phyloP scores from a whole-genome alignment of 352 stramenopile genomes.

The Phytopythium delawarense region DNA sequence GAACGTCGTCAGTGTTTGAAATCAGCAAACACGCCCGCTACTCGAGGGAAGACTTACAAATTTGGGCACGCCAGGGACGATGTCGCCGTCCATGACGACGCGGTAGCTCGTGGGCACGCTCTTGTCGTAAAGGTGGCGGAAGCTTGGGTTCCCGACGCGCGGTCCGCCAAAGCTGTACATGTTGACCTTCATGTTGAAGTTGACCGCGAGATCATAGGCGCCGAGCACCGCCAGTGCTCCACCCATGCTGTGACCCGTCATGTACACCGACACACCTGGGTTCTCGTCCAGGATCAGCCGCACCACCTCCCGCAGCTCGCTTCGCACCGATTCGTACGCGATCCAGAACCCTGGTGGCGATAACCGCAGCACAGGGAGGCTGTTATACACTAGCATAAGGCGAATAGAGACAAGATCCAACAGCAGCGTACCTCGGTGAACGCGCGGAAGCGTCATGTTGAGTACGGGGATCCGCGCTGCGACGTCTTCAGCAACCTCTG shows the following conservation, averaged over 20 bases:
- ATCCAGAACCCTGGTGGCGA: constrained; percentile 68
- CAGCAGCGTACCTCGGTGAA: constrained; percentile 63
- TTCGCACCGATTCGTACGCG: constrained; percentile 76
- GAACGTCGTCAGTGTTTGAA: neutral
- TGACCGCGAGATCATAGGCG: constrained; percentile 80
- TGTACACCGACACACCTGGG: constrained; percentile 83
- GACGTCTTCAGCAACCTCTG: constrained; percentile 55
- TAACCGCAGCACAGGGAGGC: neutral
- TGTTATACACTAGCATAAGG: neutral
- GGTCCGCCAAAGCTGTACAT: constrained; percentile 91
- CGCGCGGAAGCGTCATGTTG: constrained; percentile 80
- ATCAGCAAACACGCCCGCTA: neutral
- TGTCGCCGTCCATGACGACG: constrained; percentile 78
- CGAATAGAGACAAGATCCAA: constrained; percentile 3
- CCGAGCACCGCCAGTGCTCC: constrained; percentile 87
- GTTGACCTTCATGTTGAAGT: constrained; percentile 81
- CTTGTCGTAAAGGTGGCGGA: constrained; percentile 70
- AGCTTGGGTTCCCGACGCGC: constrained; percentile 82
- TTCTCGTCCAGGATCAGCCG: constrained; percentile 80
- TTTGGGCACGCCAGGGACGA: constrained; percentile 67
- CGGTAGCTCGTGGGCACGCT: constrained; percentile 77
- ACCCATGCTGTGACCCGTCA: constrained; percentile 92
- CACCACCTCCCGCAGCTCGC: constrained; percentile 73
- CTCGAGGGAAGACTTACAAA: constrained; percentile 42
- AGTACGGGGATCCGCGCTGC: constrained; percentile 74